Evolutionary conservation across 2,329 filamentous ascomycete species (phyloP), one percentile per base, ranked within the genome.

Genomic region (Diplodia sapinea): DNA sequence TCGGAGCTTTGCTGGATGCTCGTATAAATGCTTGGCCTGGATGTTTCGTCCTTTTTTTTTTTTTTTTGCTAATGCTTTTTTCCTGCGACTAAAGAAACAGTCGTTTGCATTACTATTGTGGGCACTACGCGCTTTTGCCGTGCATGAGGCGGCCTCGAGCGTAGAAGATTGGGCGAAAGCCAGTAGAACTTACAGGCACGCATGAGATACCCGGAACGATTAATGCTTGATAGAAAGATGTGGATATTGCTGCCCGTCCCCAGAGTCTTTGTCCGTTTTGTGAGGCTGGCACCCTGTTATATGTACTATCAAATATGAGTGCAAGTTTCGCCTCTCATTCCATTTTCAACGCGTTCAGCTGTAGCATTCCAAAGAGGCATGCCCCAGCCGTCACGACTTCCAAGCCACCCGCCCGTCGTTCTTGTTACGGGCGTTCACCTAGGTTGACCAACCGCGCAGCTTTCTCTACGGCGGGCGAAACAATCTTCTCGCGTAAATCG

Each of bases 171-270:
- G 17, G 43, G 43, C 43, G n/a, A 47, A n/a, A n/a, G 43, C 43
- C 20, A 20, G n/a, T 47, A n/a, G 40, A 15, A 43, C 40, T n/a
- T 43, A 15, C 40, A 51, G 47, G 47, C 47, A 26, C 20, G 59
- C 59, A 29, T 26, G 50, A 36, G 59, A 63, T 63, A 63, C 59
- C 59, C 59, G 38, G n/a, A 51, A 63, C 38, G 47, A 63, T 51
- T 20, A 59, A 23, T 52, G 43, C n/a, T 47, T n/a, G n/a, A 47
- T 36, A 11, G 33, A 36, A 36, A 12, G 33, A 3, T 12, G 9
- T 36, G 33, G 15, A 47, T 47, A 47, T 4, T 47, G 17, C 43
- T 56, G 31, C 17, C 9, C 20, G 23, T 8, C 11, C n/a, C 23
- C 20, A 13, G 13, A 8, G 20, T 20, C 6, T 2, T 29, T 7